Percentiles rank a stretch among this genome's conserved stretches.
Evolutionary conservation across 768 basidiomycete species (phyloP).

Genomic region (Cystofilobasidium capitatum): DNA sequence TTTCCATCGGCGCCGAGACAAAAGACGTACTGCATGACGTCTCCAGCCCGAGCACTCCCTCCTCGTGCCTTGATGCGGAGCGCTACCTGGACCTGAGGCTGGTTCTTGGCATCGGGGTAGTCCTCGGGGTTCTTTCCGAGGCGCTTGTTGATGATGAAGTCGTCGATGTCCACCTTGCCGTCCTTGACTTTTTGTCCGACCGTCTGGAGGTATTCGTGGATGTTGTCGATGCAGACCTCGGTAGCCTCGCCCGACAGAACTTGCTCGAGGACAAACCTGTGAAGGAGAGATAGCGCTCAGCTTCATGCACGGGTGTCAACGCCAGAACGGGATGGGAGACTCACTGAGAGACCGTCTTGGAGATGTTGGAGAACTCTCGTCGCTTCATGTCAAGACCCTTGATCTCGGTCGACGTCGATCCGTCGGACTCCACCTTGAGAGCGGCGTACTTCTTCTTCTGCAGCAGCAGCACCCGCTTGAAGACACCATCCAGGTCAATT

Average conservation of each 20-base stretch:
- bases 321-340: slow-evolving; percentile 35
- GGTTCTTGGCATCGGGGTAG: slow-evolving; percentile 88
- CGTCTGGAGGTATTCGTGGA: slow-evolving; percentile 78
- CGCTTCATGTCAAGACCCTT: slow-evolving; percentile 99
- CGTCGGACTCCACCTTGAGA: slow-evolving; percentile 79
- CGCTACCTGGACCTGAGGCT: slow-evolving; percentile 95
- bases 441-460: slow-evolving; percentile 99
- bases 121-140: slow-evolving; percentile 94
- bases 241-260: slow-evolving; percentile 85
- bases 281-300: not conserved
- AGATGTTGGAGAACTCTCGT: slow-evolving; percentile 83
- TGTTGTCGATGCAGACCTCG: slow-evolving; percentile 76
- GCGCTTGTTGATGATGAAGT: slow-evolving; percentile 94
- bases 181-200: slow-evolving; percentile 68
- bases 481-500: slow-evolving; percentile 90
- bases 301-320: not conserved
- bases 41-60: slow-evolving; percentile 67
- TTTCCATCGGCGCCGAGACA: slow-evolving; percentile 64
- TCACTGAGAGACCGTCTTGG: slow-evolving; percentile 85
- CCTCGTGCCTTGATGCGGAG: slow-evolving; percentile 78
- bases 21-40: slow-evolving; percentile 94
- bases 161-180: slow-evolving; percentile 73
- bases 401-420: slow-evolving; percentile 68
- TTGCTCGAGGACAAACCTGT: slow-evolving; percentile 76
- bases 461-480: slow-evolving; percentile 78